Evolutionary conservation across 108 stramenopile genomes (phyloP).

Genomic region (Tribonema minus): DNA sequence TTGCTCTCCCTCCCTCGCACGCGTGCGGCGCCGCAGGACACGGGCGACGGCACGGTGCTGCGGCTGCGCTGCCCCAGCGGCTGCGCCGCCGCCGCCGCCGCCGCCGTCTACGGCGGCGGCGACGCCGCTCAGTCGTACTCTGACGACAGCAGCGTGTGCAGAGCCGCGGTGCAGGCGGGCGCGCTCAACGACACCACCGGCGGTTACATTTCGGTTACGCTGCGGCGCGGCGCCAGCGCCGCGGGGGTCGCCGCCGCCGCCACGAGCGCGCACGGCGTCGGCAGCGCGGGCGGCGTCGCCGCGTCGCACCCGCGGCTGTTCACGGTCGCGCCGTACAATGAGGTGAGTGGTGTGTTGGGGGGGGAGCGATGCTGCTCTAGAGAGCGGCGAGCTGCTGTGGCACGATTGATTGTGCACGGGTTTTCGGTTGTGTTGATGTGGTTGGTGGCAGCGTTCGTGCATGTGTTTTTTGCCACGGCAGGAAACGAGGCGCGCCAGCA

Average conservation of each 20-base stretch:
- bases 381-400: too few relatives aligned
- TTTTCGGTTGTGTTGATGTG: too few relatives aligned
- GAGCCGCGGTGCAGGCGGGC: slow-evolving; percentile 68
- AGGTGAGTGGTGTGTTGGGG: neutral
- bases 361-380: too few relatives aligned
- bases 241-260: neutral
- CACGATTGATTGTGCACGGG: too few relatives aligned
- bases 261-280: neutral
- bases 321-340: neutral
- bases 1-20: too few relatives aligned
- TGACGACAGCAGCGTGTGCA: slow-evolving; percentile 64
- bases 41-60: slow-evolving; percentile 67
- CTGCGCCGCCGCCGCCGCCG: slow-evolving; percentile 31
- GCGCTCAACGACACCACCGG: slow-evolving; percentile 38
- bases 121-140: slow-evolving; percentile 55
- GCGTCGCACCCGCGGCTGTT: neutral
- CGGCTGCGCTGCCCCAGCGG: slow-evolving; percentile 57
- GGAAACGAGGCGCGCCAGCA: too few relatives aligned
- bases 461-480: too few relatives aligned
- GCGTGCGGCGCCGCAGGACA: slow-evolving; percentile 55
- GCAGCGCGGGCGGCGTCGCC: neutral
- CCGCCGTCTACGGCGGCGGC: slow-evolving; percentile 6
- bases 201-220: slow-evolving; percentile 55
- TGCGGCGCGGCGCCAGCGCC: slow-evolving; percentile 25
- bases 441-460: too few relatives aligned